Evolutionary conservation across 2,329 filamentous ascomycete species (phyloP).

Genomic region (Nemania serpens): DNA sequence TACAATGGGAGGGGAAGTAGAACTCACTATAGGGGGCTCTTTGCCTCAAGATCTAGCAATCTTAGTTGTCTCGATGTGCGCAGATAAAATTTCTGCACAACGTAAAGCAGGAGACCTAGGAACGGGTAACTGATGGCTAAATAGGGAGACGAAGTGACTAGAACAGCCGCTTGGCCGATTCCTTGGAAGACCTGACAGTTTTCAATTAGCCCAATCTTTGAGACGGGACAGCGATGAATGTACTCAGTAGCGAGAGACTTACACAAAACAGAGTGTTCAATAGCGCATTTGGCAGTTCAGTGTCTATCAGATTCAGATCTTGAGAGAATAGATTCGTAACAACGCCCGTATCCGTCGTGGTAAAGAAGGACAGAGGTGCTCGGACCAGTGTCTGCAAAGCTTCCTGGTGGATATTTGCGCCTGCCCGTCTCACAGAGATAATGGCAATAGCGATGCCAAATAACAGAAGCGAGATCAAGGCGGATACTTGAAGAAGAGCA

Average conservation of each 20-base stretch:
- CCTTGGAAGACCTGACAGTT: background rate
- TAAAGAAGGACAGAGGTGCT: constrained; percentile 50
- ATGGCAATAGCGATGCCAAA: constrained; percentile 3
- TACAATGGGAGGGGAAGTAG: background rate
- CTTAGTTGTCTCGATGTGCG: constrained; percentile 57
- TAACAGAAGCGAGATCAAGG: background rate
- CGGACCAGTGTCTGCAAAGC: constrained; percentile 40
- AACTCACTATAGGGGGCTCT: constrained; percentile 49
- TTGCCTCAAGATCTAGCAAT: constrained; percentile 55
- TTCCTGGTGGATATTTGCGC: constrained; percentile 26
- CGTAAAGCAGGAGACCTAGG: constrained; percentile 46
- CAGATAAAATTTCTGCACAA: constrained; percentile 56
- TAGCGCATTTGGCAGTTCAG: constrained; percentile 44
- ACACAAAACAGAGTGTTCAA: constrained; percentile 35
- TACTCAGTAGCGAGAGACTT: background rate
- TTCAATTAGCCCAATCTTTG: background rate
- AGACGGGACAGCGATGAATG: background rate
- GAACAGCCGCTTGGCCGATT: background rate
- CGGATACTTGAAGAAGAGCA: constrained; percentile 25
- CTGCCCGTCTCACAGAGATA: constrained; percentile 1
- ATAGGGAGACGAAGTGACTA: constrained; percentile 42
- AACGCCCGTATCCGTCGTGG: constrained; percentile 45
- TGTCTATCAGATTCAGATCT: constrained; percentile 50
- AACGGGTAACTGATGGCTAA: constrained; percentile 50
- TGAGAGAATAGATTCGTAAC: constrained; percentile 53